These are phyloP conservation scores for Trichomonascus vanleenenianus DNA, from an alignment of 805 yeast species.

Conservation along the genomic window DNA sequence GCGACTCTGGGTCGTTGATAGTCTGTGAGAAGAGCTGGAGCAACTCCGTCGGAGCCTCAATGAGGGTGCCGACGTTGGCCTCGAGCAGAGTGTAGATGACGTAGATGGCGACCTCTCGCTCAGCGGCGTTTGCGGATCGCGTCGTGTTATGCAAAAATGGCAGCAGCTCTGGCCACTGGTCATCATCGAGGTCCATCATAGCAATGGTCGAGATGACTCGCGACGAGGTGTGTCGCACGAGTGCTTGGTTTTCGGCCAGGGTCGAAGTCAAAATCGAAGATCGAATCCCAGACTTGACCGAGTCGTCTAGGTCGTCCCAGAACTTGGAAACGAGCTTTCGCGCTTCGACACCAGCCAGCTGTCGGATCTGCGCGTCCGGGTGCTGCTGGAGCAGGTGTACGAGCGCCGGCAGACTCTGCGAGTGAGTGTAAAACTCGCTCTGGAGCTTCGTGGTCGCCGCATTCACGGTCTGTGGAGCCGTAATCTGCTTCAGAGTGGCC, in stretches of 20 bases:
- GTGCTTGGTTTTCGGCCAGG: conserved; percentile 51
- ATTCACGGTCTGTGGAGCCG: conserved; percentile 75
- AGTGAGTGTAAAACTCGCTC: conserved; percentile 63
- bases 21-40: conserved; percentile 63
- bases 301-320: conserved; percentile 46
- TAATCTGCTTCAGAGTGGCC: conserved; percentile 67
- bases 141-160: conserved; percentile 65
- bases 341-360: conserved; percentile 94
- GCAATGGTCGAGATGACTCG: conserved; percentile 86
- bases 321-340: conserved; percentile 68
- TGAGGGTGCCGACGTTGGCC: conserved; percentile 49
- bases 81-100: conserved; percentile 74
- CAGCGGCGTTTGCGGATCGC: conserved; percentile 45
- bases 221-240: conserved; percentile 81
- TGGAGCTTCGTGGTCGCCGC: conserved; percentile 71
- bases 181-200: conserved; percentile 58
- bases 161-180: conserved; percentile 70
- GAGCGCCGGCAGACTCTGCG: conserved; percentile 70
- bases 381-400: conserved; percentile 71
- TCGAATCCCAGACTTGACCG: conserved; percentile 54
- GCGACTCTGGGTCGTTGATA: conserved; percentile 50
- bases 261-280: conserved; percentile 61
- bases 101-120: conserved; percentile 77
- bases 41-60: conserved; percentile 61
- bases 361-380: conserved; percentile 64